Base-by-base conservation (phyloP, 2,329 filamentous ascomycete species). In the Fusarium transvaalense region DNA sequence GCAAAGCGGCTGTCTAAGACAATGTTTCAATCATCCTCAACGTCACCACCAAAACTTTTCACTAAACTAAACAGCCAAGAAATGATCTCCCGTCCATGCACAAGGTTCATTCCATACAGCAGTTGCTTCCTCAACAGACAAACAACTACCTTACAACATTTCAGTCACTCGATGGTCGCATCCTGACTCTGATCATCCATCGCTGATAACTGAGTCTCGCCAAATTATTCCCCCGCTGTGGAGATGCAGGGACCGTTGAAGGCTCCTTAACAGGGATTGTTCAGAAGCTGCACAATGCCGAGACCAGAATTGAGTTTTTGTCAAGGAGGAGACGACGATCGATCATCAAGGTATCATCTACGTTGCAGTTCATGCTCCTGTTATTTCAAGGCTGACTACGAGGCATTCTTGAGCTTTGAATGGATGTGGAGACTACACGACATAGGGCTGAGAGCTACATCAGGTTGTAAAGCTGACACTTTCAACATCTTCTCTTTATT, bases 221-320 rank as follows among this genome's bases (percentile, higher is more conserved):
- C n/a, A 23, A 6, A 38, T 27, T 43, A 25, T 15, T 32, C 29
- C 37, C 35, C 45, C 43, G 23, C 38, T 9, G 38, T 43, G 32
- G 58, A 63, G 61, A 63, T 64, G 25, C 37, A 56, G n/a, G 58
- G 48, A 35, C 43, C 37, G 9, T 48, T 48, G 31, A 35, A 63
- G 42, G 29, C 37, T 32, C 37, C 19, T 6, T 17, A 57, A 13
- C 50, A 56, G 27, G 61, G 59, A 31, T 64, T 38, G 27, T n/a
- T 37, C 17, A 25, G 25, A 39, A 23, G 58, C 32, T 42, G 27
- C 32, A 50, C 45, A 45, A 41, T 64, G 43, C 59, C 29, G 59
- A 41, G 27, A 38, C 17, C 12, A 34, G 21, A 47, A 62, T 63
- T 48, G 32, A 39, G 21, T 50, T 50, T 35, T 19, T 38, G 9